These are phyloP conservation scores for Yamadazyma sp. DNA, from an alignment of 805 yeast species.

Conservation along the genomic window DNA sequence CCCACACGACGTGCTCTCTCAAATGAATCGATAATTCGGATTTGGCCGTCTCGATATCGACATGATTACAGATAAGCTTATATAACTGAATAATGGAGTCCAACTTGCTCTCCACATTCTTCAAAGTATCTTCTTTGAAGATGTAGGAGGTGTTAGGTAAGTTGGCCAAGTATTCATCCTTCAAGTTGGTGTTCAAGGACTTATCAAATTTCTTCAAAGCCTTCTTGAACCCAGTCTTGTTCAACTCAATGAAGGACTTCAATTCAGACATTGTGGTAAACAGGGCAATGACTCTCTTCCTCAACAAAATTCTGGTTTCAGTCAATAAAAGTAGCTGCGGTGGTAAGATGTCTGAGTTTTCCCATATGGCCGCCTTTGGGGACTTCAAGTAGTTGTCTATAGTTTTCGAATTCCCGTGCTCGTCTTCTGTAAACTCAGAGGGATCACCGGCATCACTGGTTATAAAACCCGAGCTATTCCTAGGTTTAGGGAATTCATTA, in stretches of 20 bases:
- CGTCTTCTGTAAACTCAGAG: conserved; percentile 35
- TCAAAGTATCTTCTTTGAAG: conserved; percentile 35
- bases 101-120: conserved; percentile 31
- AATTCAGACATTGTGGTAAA: conserved; percentile 49
- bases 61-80: conserved; percentile 41
- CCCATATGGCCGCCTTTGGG: conserved; percentile 37
- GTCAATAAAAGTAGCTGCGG: conserved; percentile 39
- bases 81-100: conserved; percentile 32
- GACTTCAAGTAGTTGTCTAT: conserved; percentile 39
- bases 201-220: conserved; percentile 56
- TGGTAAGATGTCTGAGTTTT: conserved; percentile 23
- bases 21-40: conserved; percentile 56
- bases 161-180: conserved; percentile 45
- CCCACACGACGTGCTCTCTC: conserved; percentile 57
- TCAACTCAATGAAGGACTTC: conserved; percentile 51
- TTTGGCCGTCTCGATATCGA: conserved; percentile 46
- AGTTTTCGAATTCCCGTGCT: conserved; percentile 21
- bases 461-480: conserved; percentile 4
- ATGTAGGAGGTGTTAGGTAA: conserved; percentile 43
- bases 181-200: conserved; percentile 44
- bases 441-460: conserved; percentile 36
- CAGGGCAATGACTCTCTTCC: conserved; percentile 45
- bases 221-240: conserved; percentile 53
- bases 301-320: conserved; percentile 50
- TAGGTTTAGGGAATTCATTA: no score